Conservation (phyloP, 148 eudicot species). For the Cornus kousa region DNA sequence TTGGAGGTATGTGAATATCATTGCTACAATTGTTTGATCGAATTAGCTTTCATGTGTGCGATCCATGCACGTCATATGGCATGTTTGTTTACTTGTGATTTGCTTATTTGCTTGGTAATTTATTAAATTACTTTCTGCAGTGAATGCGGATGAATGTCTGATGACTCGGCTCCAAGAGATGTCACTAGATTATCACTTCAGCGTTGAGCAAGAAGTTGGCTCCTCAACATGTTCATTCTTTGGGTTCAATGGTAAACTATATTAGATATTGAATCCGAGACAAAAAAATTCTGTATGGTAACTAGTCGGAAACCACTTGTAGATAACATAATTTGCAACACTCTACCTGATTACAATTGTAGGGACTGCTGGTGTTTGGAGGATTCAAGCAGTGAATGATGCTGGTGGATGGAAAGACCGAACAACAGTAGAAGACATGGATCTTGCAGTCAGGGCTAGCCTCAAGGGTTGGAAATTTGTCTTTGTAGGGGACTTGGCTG, state of each 20-base stretch:
- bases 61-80: background rate
- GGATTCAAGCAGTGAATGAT: conserved; percentile 39
- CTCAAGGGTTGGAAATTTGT: conserved; percentile 50
- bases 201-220: conserved; percentile 55
- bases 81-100: background rate
- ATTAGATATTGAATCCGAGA: background rate
- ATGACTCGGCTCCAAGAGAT: conserved; percentile 52
- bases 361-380: conserved; percentile 58
- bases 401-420: conserved; percentile 62
- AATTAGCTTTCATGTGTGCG: background rate
- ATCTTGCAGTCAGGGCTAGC: conserved; percentile 49
- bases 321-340: background rate
- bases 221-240: conserved; percentile 47
- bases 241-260: conserved; percentile 43
- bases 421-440: conserved; percentile 56
- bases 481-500: conserved; percentile 38
- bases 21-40: background rate
- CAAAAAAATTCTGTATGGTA: background rate
- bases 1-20: background rate
- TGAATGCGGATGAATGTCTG: conserved; percentile 45
- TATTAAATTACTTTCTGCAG: conserved; percentile 18
- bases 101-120: conserved; percentile 1
- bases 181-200: conserved; percentile 52
- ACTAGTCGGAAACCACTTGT: conserved; percentile 1
- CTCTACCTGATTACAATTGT: background rate